Percentiles rank a stretch among this genome's conserved stretches.
phyloP scores from a whole-genome alignment of 2,329 filamentous ascomycete genomes.

The Arthrobotrys iridis region DNA sequence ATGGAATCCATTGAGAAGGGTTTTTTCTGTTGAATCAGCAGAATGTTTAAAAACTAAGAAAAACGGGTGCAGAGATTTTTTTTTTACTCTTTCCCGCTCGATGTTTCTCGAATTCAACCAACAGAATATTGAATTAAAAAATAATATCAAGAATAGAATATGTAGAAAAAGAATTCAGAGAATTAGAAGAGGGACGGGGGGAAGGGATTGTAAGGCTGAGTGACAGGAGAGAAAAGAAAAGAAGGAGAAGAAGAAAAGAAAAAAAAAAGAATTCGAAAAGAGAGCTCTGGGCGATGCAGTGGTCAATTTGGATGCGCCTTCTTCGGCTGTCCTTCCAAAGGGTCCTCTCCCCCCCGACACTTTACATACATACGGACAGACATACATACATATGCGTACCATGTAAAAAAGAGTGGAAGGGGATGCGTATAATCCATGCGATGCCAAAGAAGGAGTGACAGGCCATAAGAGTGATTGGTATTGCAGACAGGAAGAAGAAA shows the following conservation, averaged over 20 bases:
- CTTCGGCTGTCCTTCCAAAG: slow-evolving; percentile 32
- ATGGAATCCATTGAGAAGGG: neutral
- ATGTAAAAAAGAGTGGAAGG: no score
- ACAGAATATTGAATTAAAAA: slow-evolving; percentile 8
- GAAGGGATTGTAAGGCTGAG: slow-evolving; percentile 9
- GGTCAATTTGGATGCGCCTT: slow-evolving; percentile 40
- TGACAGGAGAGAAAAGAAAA: neutral
- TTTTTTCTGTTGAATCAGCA: slow-evolving; percentile 26
- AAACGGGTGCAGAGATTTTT: slow-evolving; percentile 8
- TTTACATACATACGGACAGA: no score
- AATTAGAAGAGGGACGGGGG: no score
- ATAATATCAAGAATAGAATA: slow-evolving; percentile 8
- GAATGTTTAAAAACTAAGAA: neutral
- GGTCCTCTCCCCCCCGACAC: neutral
- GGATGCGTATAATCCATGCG: neutral
- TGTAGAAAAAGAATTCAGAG: no score
- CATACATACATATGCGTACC: no score
- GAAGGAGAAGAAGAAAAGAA: neutral
- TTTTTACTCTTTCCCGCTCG: slow-evolving; percentile 23
- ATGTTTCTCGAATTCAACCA: slow-evolving; percentile 1
- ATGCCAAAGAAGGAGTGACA: neutral
- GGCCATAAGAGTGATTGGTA: neutral
- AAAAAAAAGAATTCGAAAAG: neutral
- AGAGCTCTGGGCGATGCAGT: neutral
- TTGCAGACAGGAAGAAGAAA: neutral